phyloP scores from a whole-genome alignment of 768 basidiomycete genomes.

The Tephrocybe sp. region DNA sequence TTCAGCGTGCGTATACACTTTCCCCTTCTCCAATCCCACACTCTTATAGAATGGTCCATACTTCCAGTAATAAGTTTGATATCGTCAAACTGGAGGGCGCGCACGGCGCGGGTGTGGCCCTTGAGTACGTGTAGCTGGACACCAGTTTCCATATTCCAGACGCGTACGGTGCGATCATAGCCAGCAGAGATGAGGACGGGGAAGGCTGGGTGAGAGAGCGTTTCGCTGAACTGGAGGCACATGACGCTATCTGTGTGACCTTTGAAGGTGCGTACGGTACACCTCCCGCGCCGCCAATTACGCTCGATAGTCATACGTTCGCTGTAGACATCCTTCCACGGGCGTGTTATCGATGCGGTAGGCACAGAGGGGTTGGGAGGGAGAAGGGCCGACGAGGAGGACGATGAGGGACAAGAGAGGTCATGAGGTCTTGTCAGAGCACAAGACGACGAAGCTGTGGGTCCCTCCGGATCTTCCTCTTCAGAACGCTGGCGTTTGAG shows the following conservation, averaged over 20 bases:
- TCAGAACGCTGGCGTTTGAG: slow-evolving; percentile 52
- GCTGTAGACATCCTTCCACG: slow-evolving; percentile 98
- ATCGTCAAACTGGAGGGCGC: slow-evolving; percentile 93
- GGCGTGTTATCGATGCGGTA: slow-evolving; percentile 58
- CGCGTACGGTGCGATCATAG: slow-evolving; percentile 89
- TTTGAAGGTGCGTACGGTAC: slow-evolving; percentile 77
- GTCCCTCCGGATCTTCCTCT: slow-evolving; percentile 13
- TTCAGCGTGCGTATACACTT: slow-evolving; percentile 83
- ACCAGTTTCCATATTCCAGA: slow-evolving; percentile 97
- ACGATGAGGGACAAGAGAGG: not conserved
- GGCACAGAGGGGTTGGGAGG: slow-evolving; percentile 27
- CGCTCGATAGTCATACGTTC: slow-evolving; percentile 95
- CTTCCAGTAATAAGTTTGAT: slow-evolving; percentile 92
- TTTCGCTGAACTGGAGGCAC: slow-evolving; percentile 94
- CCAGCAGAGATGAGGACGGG: slow-evolving; percentile 97
- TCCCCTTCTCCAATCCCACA: slow-evolving; percentile 95
- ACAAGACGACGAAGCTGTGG: slow-evolving; percentile 8
- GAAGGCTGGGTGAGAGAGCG: slow-evolving; percentile 76
- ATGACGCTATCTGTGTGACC: slow-evolving; percentile 97
- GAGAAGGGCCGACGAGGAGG: slow-evolving; percentile 24
- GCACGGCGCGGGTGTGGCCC: slow-evolving; percentile 90
- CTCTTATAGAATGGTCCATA: slow-evolving; percentile 93
- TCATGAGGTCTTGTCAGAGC: slow-evolving; percentile 13
- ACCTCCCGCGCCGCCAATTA: slow-evolving; percentile 95
- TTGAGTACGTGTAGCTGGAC: slow-evolving; percentile 75